Evolutionary conservation across 108 stramenopile genomes (phyloP), one percentile per base, ranked within the genome.

Genomic region (Thalassiosira profunda): DNA sequence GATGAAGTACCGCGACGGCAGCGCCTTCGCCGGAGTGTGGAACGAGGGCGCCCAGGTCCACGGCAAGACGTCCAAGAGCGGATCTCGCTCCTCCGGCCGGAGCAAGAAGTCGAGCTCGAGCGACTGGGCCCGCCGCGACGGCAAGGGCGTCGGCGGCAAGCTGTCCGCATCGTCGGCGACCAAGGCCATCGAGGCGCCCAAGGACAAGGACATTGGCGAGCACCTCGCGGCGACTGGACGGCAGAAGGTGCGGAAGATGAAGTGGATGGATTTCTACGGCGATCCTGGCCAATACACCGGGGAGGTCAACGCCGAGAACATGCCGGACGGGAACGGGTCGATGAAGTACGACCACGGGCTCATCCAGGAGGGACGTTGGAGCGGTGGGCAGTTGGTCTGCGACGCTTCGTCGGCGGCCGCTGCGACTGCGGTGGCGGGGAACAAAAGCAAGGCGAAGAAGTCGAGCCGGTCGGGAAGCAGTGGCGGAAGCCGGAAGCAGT

Each of bases 271-370:
- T 57, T 77, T 69, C 49, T 77, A 69, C 54, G 76, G 76, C 10
- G 76, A 77, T 56, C 76, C 76, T 0, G 76, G 76, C 17, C 60
- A 58, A 9, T 77, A 69, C 56, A 58, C 76, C 25, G 76, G 76
- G 26, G 56, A 70, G 45, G 68, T 70, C 6, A 58, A 70, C 53
- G 11, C 38, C 9, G 44, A 46, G 7, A 64, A 69, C 28, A 77
- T 77, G 76, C 76, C 76, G 15, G 36, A 77, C 59, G 76, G 76
- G 15, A 69, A 40, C 48, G 76, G 76, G 12, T 48, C 62, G 0
- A 77, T 77, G 76, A 77, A 70, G 68, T 77, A 70, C 29, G 76
- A 77, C 29, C 76, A 77, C 30, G 68, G 76, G 23, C 59, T 77
- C 26, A 63, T 77, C 24, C 68, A 77, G 47, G 76, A 77, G 12